Percentiles rank a stretch among this genome's conserved stretches.
phyloP scores from a whole-genome alignment of 2,329 filamentous ascomycete genomes.

The Arthrobotrys pseudoclavata region DNA sequence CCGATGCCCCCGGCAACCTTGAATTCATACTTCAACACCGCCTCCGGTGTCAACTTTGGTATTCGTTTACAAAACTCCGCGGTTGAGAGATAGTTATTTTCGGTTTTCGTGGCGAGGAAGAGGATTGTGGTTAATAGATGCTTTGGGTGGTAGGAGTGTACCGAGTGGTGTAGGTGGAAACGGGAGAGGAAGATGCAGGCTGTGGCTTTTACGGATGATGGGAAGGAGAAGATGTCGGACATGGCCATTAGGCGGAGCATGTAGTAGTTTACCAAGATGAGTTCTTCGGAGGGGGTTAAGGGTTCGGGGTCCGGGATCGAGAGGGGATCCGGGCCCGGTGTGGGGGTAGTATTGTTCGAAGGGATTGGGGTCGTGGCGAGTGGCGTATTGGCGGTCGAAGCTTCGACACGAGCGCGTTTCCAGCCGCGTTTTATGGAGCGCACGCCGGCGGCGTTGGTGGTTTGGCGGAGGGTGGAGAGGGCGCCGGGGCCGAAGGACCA shows the following conservation, averaged over 20 bases:
- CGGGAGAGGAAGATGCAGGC: constrained; percentile 90
- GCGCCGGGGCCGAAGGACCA: constrained; percentile 89
- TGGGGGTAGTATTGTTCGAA: constrained; percentile 67
- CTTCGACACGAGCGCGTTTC: constrained; percentile 68
- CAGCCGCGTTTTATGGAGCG: constrained; percentile 75
- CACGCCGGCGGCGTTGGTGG: constrained; percentile 84
- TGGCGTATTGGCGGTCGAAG: constrained; percentile 63
- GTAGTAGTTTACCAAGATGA: constrained; percentile 84
- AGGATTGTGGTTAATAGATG: constrained; percentile 90
- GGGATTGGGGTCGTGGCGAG: constrained; percentile 64
- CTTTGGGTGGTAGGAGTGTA: constrained; percentile 95
- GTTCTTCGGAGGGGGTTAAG: constrained; percentile 85
- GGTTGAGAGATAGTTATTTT: constrained; percentile 81
- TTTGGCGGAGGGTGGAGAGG: constrained; percentile 78
- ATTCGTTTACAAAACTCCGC: constrained; percentile 78
- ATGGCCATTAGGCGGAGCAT: constrained; percentile 66
- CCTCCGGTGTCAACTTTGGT: constrained; percentile 73
- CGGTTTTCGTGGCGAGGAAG: constrained; percentile 93
- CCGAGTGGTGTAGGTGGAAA: constrained; percentile 94
- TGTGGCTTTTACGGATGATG: constrained; percentile 72
- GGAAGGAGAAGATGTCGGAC: constrained; percentile 49
- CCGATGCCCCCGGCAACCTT: constrained; percentile 90
- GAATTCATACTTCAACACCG: constrained; percentile 91
- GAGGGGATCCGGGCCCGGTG: constrained; percentile 25
- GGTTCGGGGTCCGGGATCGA: constrained; percentile 73